These are phyloP conservation scores for Omphalea diandra DNA, from an alignment of 441 rosid species.

Conservation along the genomic window DNA sequence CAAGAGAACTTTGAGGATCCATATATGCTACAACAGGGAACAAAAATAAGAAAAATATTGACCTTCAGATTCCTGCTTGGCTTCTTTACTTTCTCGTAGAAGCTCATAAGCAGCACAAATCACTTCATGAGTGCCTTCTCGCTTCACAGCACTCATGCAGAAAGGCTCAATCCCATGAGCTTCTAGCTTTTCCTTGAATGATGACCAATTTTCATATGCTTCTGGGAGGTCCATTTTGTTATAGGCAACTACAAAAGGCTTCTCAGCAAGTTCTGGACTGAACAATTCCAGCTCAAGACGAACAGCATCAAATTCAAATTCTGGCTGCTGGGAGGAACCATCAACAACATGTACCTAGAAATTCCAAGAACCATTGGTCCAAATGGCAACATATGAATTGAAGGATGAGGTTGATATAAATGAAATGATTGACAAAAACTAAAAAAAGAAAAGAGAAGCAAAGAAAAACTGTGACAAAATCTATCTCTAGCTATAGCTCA, in stretches of 20 bases:
- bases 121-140: conserved; percentile 76
- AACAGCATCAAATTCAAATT: conserved; percentile 87
- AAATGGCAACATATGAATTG: background rate
- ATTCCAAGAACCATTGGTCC: conserved; percentile 20
- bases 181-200: conserved; percentile 62
- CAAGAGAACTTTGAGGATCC: background rate
- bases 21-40: background rate
- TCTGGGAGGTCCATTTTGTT: conserved; percentile 96
- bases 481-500: background rate
- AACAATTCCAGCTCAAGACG: conserved; percentile 92
- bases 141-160: conserved; percentile 83
- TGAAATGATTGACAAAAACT: background rate
- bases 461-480: background rate
- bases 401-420: background rate
- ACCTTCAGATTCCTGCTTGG: conserved; percentile 61
- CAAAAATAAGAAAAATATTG: conserved; percentile 8
- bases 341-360: conserved; percentile 84
- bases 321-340: conserved; percentile 86
- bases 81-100: conserved; percentile 50
- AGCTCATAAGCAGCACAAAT: conserved; percentile 66
- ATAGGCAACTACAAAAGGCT: conserved; percentile 83
- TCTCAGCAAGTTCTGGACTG: conserved; percentile 80
- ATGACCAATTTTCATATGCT: conserved; percentile 71
- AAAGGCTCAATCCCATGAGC: conserved; percentile 68
- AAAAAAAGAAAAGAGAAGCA: background rate